Evolutionary conservation across 139 green algal genomes (phyloP), one percentile per base, ranked within the genome.

Genomic region (Picochlorum sp.): DNA sequence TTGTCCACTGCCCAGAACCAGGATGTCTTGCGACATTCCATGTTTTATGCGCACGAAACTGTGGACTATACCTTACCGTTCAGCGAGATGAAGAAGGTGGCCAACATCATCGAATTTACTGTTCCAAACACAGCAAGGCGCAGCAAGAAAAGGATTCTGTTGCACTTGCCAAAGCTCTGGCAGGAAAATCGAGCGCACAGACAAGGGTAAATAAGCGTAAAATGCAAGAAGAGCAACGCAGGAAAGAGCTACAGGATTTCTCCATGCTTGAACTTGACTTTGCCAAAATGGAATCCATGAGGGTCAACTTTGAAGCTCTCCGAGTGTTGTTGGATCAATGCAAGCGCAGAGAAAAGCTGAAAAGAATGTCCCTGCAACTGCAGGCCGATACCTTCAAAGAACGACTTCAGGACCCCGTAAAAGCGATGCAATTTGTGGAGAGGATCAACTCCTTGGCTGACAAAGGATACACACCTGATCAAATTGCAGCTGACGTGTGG

Each of bases 1-100:
- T 78, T 31, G 57, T 84, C 49, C 77, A 74, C 52, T 88, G 82
- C 77, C 62, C 67, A 60, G 69, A 76, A 55, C 55, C 75, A 67
- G 14, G 34, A 41, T 89, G 83, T 76, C 37, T 65, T 15, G n/a
- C 26, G 11, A 20, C 49, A 31, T 92, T 94, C 69, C 88, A 96
- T 76, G 82, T 86, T 26, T 67, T 95, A 49, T 96, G 90, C 68
- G 85, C 68, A 11, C 80, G 90, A 28, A 83, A 85, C 60, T 67
- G 58, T 9, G 80, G 86, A 62, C 65, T 81, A 55, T 88, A 92
- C 77, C 66, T 92, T 6, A 58, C 58, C 16, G 52, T 69, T 26
- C 64, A 57, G 6, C 30, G 26, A 15, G 47, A 70, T 16, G 49
- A 55, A 55, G 14, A 38, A 15, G 50, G 63, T 2, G 56, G 34